These are phyloP conservation scores for Neolentinus lepideus DNA, from an alignment of 1,284 basidiomycete genomes.

Conservation along the genomic window DNA sequence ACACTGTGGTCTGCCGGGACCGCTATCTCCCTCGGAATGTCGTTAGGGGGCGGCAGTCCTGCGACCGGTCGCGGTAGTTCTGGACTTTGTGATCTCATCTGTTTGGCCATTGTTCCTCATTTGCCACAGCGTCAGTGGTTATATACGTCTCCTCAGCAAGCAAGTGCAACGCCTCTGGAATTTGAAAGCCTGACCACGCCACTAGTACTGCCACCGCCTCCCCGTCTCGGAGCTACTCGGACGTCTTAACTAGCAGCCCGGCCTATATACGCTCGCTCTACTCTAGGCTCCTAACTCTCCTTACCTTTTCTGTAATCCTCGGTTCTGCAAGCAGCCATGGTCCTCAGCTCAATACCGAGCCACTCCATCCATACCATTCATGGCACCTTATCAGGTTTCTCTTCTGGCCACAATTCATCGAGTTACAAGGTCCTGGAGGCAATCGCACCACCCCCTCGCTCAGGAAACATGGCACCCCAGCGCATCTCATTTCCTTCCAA, in stretches of 20 bases:
- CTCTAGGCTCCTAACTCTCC: too few relatives aligned
- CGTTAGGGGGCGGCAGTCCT: neutral
- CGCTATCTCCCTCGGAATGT: too few relatives aligned
- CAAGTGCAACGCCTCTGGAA: too few relatives aligned
- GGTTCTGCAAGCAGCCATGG: neutral
- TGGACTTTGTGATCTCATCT: neutral
- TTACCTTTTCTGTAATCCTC: neutral
- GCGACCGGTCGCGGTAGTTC: neutral
- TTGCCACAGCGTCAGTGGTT: neutral
- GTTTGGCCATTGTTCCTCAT: neutral
- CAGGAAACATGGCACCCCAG: neutral
- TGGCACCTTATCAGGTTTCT: neutral
- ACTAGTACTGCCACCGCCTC: neutral
- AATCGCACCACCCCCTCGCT: neutral
- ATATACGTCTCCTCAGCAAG: neutral
- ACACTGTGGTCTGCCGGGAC: too few relatives aligned
- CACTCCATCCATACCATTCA: constrained; percentile 1
- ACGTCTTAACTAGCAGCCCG: neutral
- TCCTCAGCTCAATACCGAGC: neutral
- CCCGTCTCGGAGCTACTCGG: too few relatives aligned
- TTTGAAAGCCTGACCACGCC: neutral
- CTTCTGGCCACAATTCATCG: neutral
- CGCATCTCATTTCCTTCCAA: neutral
- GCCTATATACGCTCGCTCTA: neutral
- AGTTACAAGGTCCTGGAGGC: neutral